Evolutionary conservation across 192 early-diverging fungal genomes (phyloP).

Genomic region (Backusella morwellensis): DNA sequence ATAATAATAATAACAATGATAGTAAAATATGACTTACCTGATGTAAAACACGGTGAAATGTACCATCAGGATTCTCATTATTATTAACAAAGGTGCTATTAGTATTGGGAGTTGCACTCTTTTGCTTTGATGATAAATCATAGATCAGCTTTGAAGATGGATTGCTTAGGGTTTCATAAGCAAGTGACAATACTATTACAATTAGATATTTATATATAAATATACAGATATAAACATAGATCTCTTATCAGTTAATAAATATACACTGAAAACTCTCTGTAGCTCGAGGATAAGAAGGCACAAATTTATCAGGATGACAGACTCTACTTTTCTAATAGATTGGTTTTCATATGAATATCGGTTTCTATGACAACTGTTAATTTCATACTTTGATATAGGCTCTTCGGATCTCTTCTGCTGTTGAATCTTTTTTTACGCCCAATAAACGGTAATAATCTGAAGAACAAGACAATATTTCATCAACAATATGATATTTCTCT

Average conservation of each 20-base stretch:
- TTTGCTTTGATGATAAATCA: slow-evolving; percentile 39
- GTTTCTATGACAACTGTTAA: neutral
- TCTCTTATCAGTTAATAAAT: neutral
- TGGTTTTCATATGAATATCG: neutral
- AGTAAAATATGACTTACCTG: slow-evolving; percentile 33
- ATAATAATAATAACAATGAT: neutral
- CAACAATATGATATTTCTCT: slow-evolving; percentile 41
- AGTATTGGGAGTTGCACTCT: neutral
- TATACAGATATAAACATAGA: neutral
- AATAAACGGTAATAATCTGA: slow-evolving; percentile 48
- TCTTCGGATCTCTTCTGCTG: slow-evolving; percentile 47
- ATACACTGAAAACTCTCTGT: slow-evolving; percentile 59
- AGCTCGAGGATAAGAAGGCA: slow-evolving; percentile 49
- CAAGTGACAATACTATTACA: slow-evolving; percentile 41
- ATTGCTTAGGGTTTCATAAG: slow-evolving; percentile 53
- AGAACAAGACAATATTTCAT: slow-evolving; percentile 44
- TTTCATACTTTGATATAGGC: slow-evolving; percentile 38
- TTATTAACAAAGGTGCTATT: slow-evolving; percentile 10
- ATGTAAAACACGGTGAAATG: slow-evolving; percentile 48
- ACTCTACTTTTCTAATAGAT: slow-evolving; percentile 44
- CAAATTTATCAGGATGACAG: slow-evolving; percentile 59
- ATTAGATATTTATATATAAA: no score
- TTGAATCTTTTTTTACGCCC: slow-evolving; percentile 40
- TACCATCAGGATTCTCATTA: slow-evolving; percentile 35
- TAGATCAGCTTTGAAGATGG: slow-evolving; percentile 47